Conservation (phyloP, 768 basidiomycete species). For the Trametes gibbosa region DNA sequence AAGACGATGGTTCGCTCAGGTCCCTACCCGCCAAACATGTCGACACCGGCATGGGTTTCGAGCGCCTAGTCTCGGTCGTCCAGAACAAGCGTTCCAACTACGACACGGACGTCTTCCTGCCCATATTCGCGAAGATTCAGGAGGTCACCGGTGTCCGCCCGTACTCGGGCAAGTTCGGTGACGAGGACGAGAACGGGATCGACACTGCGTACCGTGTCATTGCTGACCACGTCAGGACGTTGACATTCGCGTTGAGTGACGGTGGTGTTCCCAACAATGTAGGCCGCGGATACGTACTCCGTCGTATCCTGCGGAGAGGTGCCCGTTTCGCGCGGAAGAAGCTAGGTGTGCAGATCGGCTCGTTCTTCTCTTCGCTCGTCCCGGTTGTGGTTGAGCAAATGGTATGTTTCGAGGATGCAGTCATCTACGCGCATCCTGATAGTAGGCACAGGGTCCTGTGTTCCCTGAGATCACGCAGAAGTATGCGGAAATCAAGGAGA, state of each 20-base stretch:
- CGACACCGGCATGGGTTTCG: constrained; percentile 99
- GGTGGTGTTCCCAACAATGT: constrained; percentile 96
- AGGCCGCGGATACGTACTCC: constrained; percentile 94
- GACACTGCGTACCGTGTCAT: constrained; percentile 98
- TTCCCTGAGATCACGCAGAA: constrained; percentile 94
- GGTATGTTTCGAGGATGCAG: constrained; percentile 43
- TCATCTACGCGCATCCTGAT: not conserved
- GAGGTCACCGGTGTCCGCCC: constrained; percentile 85
- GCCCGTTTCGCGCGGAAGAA: constrained; percentile 97
- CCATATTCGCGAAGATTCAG: constrained; percentile 84
- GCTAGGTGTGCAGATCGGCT: constrained; percentile 86
- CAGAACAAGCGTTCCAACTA: constrained; percentile 95
- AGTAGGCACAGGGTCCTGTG: constrained; percentile 58
- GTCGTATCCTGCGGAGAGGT: constrained; percentile 89
- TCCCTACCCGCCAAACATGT: constrained; percentile 90
- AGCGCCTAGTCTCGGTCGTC: constrained; percentile 90
- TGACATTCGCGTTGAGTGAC: constrained; percentile 94
- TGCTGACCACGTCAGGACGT: constrained; percentile 93
- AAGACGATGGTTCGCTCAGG: constrained; percentile 78
- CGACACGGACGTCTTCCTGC: constrained; percentile 93
- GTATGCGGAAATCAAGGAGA: constrained; percentile 83
- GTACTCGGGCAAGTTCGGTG: constrained; percentile 89
- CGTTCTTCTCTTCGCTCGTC: constrained; percentile 90
- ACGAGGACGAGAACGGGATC: constrained; percentile 92
- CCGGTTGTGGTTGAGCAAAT: constrained; percentile 88